phyloP scores from a whole-genome alignment of 2,329 filamentous ascomycete genomes.

The Alternaria sp. region DNA sequence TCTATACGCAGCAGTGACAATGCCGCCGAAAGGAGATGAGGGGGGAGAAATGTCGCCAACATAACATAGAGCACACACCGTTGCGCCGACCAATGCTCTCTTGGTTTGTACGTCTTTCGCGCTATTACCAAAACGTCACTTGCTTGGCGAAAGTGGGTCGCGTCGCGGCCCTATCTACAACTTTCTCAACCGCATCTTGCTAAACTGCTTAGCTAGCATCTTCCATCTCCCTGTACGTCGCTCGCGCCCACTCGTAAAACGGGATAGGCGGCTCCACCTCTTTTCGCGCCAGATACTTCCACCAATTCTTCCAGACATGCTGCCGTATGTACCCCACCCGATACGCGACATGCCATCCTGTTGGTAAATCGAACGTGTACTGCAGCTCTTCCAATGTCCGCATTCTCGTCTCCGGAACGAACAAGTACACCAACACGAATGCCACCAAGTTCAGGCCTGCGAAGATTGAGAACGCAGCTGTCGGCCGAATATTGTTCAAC shows the following conservation, averaged over 20 bases:
- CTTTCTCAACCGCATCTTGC: not conserved
- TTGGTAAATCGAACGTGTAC: slow-evolving; percentile 36
- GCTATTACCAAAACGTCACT: not conserved
- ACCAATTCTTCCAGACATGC: slow-evolving; percentile 29
- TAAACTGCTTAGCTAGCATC: not conserved
- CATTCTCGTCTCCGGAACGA: slow-evolving; percentile 39
- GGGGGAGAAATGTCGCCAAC: no score
- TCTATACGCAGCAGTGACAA: not conserved
- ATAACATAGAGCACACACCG: no score
- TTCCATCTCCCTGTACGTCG: slow-evolving; percentile 14
- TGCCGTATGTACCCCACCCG: slow-evolving; percentile 24
- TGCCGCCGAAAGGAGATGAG: no score
- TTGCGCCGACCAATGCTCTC: no score
- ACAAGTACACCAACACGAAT: slow-evolving; percentile 40
- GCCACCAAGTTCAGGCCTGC: slow-evolving; percentile 42
- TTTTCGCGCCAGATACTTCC: slow-evolving; percentile 26
- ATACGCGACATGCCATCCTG: slow-evolving; percentile 32
- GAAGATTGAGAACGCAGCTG: slow-evolving; percentile 51
- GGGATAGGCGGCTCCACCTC: slow-evolving; percentile 26
- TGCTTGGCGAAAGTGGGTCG: not conserved
- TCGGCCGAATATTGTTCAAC: slow-evolving; percentile 40
- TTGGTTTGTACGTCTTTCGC: not conserved
- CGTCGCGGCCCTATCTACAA: not conserved
- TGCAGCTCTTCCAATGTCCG: slow-evolving; percentile 37
- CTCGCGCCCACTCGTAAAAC: slow-evolving; percentile 34